A percentile compares a stretch with the other conserved stretches of the same genome.
Evolutionary conservation across 1,139 yeast species (phyloP).

Genomic region (Chernovozyma aurita): DNA sequence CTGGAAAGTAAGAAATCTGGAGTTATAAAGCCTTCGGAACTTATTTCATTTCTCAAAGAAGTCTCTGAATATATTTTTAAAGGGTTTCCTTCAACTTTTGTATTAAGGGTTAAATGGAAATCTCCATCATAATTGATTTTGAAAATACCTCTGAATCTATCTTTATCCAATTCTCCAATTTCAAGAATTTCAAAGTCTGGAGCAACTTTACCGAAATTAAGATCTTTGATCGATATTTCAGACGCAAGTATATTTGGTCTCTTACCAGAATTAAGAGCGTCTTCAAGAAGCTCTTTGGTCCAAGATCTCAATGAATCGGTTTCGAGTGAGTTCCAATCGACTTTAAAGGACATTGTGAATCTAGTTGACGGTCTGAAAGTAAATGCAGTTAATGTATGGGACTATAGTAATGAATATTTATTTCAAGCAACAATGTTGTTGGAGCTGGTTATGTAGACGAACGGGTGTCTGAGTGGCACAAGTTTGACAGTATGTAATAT

Average conservation of each 20-base stretch:
- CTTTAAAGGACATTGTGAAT: slow-evolving; percentile 65
- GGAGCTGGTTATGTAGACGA: background rate
- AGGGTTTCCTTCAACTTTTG: slow-evolving; percentile 84
- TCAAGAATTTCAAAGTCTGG: slow-evolving; percentile 81
- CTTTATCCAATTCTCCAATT: slow-evolving; percentile 78
- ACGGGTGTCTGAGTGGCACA: too few relatives aligned
- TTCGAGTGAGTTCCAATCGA: slow-evolving; percentile 76
- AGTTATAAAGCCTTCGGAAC: slow-evolving; percentile 41
- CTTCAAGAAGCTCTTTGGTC: slow-evolving; percentile 67
- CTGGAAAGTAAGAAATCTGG: slow-evolving; percentile 67
- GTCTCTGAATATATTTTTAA: slow-evolving; percentile 61
- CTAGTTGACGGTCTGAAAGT: background rate
- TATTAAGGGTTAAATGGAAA: slow-evolving; percentile 72
- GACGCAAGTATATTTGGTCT: slow-evolving; percentile 75
- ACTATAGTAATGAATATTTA: too few relatives aligned
- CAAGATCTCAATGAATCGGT: slow-evolving; percentile 62
- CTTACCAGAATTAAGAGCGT: slow-evolving; percentile 73
- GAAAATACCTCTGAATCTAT: slow-evolving; percentile 80
- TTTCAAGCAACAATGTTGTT: too few relatives aligned
- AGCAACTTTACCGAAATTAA: slow-evolving; percentile 72
- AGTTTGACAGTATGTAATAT: too few relatives aligned
- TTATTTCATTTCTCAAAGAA: slow-evolving; percentile 36
- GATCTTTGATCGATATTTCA: slow-evolving; percentile 64
- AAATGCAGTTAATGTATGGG: too few relatives aligned
- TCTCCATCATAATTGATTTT: slow-evolving; percentile 78